These are phyloP conservation scores for Cornus florida DNA, from an alignment of 148 eudicot species.

Conservation along the genomic window DNA sequence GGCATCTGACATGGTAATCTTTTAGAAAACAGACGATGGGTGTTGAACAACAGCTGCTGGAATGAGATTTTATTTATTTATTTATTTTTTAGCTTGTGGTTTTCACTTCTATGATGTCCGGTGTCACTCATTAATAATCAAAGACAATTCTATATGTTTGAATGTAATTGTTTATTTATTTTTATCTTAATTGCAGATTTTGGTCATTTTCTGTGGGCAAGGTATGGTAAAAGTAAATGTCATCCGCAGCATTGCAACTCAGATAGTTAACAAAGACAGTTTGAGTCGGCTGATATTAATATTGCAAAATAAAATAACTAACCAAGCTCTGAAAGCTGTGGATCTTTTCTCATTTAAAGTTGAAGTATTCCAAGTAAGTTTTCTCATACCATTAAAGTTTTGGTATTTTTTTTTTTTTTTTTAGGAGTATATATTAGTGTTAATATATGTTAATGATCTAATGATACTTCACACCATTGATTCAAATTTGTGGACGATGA, in stretches of 20 bases:
- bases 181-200: slow-evolving; percentile 45
- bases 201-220: slow-evolving; percentile 67
- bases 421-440: too few species aligned
- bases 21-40: background rate
- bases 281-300: slow-evolving; percentile 67
- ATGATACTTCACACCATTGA: too few species aligned
- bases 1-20: background rate
- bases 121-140: background rate
- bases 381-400: background rate
- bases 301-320: slow-evolving; percentile 67
- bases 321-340: slow-evolving; percentile 68
- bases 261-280: slow-evolving; percentile 61
- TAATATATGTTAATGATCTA: too few species aligned
- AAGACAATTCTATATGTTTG: background rate
- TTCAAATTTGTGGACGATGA: too few species aligned
- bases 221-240: slow-evolving; percentile 54
- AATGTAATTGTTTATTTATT: background rate
- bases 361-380: slow-evolving; percentile 82
- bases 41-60: background rate
- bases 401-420: too few species aligned
- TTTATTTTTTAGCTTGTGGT: background rate
- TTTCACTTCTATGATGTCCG: background rate
- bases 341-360: slow-evolving; percentile 66
- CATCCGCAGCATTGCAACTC: slow-evolving; percentile 51
- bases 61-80: too few species aligned